Base-by-base conservation (phyloP, 2,329 filamentous ascomycete genomes). In the Colletotrichum magnum region DNA sequence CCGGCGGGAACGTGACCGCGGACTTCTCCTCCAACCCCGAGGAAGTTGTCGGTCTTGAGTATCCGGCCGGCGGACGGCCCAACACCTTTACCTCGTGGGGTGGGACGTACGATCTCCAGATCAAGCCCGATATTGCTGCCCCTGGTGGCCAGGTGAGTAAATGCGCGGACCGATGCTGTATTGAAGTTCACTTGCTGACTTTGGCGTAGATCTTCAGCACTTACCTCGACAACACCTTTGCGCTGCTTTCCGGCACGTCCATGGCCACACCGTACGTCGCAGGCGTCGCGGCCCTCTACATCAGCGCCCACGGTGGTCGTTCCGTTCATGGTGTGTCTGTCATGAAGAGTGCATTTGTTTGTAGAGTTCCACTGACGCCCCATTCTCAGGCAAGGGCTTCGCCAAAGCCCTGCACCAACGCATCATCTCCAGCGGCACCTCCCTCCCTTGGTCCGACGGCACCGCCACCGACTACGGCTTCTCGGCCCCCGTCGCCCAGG, bases 241-340 rank as follows among this genome's bases (percentile, higher is more conserved):
- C 79, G 9, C 77, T 86, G 2, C 76, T 83, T 15, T 82, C 79
- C 50, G 85, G 85, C 51, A 87, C 85, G 0, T 85, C 82, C 2
- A 86, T 86, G 85, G 82, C 83, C 3, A 79, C 79, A 26, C 83
- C 83, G 0, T 83, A 83, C 60, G 77, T 84, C 5, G 83, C 83
- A 21, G 83, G 82, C 32, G 76, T 81, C 52, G 79, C 79, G 6
- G 79, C 79, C n/a, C 74, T 81, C 16, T 81, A 78, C 28, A 75
- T 81, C 43, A 72, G 76, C 6, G 73, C 72, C 21, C 70, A 76
- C 53, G 79, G 79, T 9, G 77, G 79, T 6, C 76, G 77, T 6
- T 70, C 68, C 4, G 68, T 72, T 2, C 74, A 80, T 26, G 79
- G 79, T 43, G n/a, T n/a, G n/a, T n/a, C n/a, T n/a, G n/a, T n/a